A percentile compares a stretch with the other conserved stretches of the same genome.
Conservation (phyloP, 768 basidiomycete genomes). For the Tricholomella constricta region DNA sequence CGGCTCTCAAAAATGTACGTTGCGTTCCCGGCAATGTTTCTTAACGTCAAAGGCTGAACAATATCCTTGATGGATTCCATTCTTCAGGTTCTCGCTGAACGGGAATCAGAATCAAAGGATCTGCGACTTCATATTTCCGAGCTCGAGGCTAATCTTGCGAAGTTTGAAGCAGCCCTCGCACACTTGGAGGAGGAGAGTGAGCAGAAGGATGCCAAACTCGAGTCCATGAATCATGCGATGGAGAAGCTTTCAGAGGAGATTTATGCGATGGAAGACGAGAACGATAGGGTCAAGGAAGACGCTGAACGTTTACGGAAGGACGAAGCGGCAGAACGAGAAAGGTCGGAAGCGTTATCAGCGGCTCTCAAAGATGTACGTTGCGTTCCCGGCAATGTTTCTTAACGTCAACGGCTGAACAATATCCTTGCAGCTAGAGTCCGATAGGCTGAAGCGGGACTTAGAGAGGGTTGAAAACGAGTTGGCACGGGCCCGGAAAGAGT, state of each 20-base stretch:
- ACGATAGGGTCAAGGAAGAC: slow-evolving; percentile 75
- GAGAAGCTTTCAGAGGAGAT: slow-evolving; percentile 80
- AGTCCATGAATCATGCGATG: slow-evolving; percentile 72
- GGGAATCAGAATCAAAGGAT: slow-evolving; percentile 77
- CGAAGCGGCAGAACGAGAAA: slow-evolving; percentile 68
- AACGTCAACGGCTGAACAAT: slow-evolving; percentile 64
- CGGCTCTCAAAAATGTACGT: slow-evolving; percentile 80
- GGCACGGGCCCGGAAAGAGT: slow-evolving; percentile 64
- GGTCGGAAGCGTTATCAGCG: slow-evolving; percentile 62
- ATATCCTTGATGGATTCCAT: slow-evolving; percentile 61
- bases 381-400: background rate
- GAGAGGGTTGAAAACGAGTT: slow-evolving; percentile 81
- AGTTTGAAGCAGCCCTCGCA: slow-evolving; percentile 73
- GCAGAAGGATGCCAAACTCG: slow-evolving; percentile 78
- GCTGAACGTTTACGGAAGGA: slow-evolving; percentile 69
- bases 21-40: background rate
- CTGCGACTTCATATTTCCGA: slow-evolving; percentile 74
- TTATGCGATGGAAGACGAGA: slow-evolving; percentile 85
- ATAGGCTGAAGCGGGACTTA: slow-evolving; percentile 82
- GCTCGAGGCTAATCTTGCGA: slow-evolving; percentile 69
- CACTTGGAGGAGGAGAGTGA: slow-evolving; percentile 80
- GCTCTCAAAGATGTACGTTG: slow-evolving; percentile 79
- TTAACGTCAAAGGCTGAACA: slow-evolving; percentile 46
- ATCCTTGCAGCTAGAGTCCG: slow-evolving; percentile 88
- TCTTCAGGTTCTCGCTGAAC: slow-evolving; percentile 71